Evolutionary conservation across 2,329 filamentous ascomycete genomes (phyloP).

Genomic region (Ceratocystis destructans): DNA sequence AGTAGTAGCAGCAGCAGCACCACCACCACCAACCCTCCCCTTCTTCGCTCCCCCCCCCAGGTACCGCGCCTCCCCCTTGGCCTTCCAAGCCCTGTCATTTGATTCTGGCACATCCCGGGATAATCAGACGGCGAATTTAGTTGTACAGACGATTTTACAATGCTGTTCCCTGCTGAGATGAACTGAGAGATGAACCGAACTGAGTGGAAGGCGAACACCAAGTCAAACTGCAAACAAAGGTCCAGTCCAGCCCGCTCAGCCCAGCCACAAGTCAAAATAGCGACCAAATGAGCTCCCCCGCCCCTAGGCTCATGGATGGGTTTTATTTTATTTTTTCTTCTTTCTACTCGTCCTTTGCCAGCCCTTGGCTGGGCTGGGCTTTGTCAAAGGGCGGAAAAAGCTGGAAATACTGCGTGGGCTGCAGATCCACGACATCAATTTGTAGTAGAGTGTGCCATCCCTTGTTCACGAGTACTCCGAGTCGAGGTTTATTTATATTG

Average conservation of each 20-base stretch:
- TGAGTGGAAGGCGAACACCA: no score
- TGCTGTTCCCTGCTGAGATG: conserved; percentile 3
- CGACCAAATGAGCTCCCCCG: no score
- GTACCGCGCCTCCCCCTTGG: background rate
- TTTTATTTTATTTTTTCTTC: background rate
- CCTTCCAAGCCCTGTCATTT: background rate
- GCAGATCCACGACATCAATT: background rate
- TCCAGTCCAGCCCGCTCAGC: background rate
- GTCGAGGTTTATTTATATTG: background rate
- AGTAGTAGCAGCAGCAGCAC: no score
- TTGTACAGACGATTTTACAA: conserved; percentile 8
- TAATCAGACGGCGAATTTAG: conserved; percentile 7
- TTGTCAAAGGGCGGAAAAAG: conserved; percentile 3
- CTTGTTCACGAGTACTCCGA: background rate
- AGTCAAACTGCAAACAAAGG: background rate
- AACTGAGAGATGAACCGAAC: background rate
- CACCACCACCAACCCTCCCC: background rate
- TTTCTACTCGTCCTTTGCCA: background rate
- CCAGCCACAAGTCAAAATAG: background rate
- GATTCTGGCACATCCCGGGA: background rate
- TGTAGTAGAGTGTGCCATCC: background rate
- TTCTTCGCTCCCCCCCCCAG: background rate
- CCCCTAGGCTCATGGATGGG: background rate
- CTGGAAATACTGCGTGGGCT: background rate
- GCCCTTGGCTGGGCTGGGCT: background rate